Evolutionary conservation across 257 asterid genomes (phyloP), one percentile per base, ranked within the genome.

Genomic region (Solanum megistacrolobum): DNA sequence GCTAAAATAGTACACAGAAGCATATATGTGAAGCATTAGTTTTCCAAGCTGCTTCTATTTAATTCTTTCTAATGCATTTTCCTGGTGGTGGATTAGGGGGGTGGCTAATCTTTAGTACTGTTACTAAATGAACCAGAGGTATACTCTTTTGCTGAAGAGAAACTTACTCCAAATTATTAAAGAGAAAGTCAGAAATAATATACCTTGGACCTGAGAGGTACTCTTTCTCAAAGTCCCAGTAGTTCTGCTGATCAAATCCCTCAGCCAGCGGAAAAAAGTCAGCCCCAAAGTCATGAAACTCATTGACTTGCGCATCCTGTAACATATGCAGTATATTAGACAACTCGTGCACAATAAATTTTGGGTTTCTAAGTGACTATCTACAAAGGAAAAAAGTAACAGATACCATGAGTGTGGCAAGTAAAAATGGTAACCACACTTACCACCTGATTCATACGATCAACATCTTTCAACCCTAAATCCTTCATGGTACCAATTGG

Each of bases 171-270:
- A 46, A 79, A 13, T 43, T 62, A 78, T 71, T 43, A 83, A 31
- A 81, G 71, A 81, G 71, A 79, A 36, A 62, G 16, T 62, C 10
- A 23, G 21, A 84, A 60, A 65, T 25, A 31, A 43, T 35, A 87
- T 93, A 95, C 98, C 98, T 94, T 85, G 89, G 89, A 83, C 89
- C 91, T 74, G 89, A 84, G 88, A 71, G 60, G 20, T 87, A 90
- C 74, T 90, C 90, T 86, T 89, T 90, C 68, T 89, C 91, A 86
- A 62, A 91, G 72, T 58, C 91, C 82, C 38, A 78, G 60, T 58
- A 76, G 84, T 87, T 90, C 73, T 89, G 89, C 46, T 88, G 75
- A 46, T 90, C 93, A 62, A 88, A 60, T 78, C 86, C 87, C 88
- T 87, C 93, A 85, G 92, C 92, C 87, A 55, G 73, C 29, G 91